Evolutionary conservation across 257 asterid species (phyloP), one percentile per base, ranked within the genome.

Genomic region (Scutellaria galericulata): DNA sequence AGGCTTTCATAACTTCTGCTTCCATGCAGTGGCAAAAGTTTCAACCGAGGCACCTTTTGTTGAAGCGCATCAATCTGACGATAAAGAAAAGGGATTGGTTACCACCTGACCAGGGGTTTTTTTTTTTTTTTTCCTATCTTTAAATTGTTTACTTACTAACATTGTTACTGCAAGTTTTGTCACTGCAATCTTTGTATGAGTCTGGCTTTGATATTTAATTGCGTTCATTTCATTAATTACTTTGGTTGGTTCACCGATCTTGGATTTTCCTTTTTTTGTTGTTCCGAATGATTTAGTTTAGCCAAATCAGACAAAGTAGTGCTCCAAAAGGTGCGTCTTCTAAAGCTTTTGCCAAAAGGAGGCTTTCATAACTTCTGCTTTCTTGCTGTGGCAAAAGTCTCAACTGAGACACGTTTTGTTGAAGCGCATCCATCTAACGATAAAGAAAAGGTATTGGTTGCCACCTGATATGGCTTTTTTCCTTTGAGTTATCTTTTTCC

Each of bases 381-480:
- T 74, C 39, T 35, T 69, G 78, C 66, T 59, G 75, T 71, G 77
- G 64, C 75, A 48, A 55, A 62, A 67, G n/a, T 77, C 66, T 63
- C 7, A 39, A 58, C 9, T n/a, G 54, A 75, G 73, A 41, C 72
- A 71, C 79, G 77, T 74, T 79, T 75, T 77, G 82, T 78, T 50
- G 85, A 80, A 82, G 82, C 45, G 82, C 79, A 66, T 75, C 76
- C 57, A 54, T 59, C 9, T 80, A 84, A 56, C 39, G 84, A 80
- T 55, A 4, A 53, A 74, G 3, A 72, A 46, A 66, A 42, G 18
- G 81, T 68, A 76, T 69, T 63, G 88, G 86, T 76, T 71, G 13
- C 58, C 37, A 65, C 39, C 88, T 84, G 84, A 84, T 82, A 80
- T 71, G 82, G 56, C 79, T 52, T 12, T 41, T 45, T 59, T 55